Base-by-base conservation (phyloP, 331 rosid genomes). In the Pyracantha coccinea region DNA sequence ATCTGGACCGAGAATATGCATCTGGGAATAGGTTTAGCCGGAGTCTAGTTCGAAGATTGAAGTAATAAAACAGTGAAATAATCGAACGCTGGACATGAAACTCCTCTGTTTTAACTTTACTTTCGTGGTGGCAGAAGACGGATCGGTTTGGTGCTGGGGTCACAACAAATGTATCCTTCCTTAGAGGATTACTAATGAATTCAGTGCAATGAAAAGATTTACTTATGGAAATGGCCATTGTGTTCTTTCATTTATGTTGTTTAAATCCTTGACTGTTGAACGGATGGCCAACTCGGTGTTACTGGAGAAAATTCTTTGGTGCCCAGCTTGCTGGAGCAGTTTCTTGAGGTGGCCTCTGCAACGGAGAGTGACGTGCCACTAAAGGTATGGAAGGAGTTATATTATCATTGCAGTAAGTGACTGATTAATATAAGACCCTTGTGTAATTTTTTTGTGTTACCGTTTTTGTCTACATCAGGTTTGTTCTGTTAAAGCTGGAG, bases 141-240 rank as follows among this genome's bases (percentile, higher is more conserved):
- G 98, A 81, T 89, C 97, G 20, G 84, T 90, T 81, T 93, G 97
- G 97, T 84, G 89, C 83, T 93, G 98, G 97, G 98, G 98, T 76
- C 87, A 89, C 87, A 93, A 91, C 83, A 33, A 71, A 71, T 88
- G 98, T 93, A 93, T 93, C 98, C 98, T 91, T 88, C 54, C 25
- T 66, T 45, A 33, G 68, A 32, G 68, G 63, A 44, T 29, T 38
- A 28, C 53, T 15, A 54, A 59, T 27, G 29, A 28, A 62, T 58
- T 72, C 17, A 44, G 73, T 65, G 24, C 67, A 59, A 20, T 38
- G 67, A 64, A 58, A 31, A 32, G 16, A 71, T 31, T 20, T 71
- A 29, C 74, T 60, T 77, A 8, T 57, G 60, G 63, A 63, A 77
- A 69, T 44, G 54, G 68, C 66, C 57, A 74, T 66, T 54, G 27